Evolutionary conservation across 495 filamentous ascomycete species (phyloP), one percentile per base, ranked within the genome.

Genomic region (Annulohypoxylon bovei): DNA sequence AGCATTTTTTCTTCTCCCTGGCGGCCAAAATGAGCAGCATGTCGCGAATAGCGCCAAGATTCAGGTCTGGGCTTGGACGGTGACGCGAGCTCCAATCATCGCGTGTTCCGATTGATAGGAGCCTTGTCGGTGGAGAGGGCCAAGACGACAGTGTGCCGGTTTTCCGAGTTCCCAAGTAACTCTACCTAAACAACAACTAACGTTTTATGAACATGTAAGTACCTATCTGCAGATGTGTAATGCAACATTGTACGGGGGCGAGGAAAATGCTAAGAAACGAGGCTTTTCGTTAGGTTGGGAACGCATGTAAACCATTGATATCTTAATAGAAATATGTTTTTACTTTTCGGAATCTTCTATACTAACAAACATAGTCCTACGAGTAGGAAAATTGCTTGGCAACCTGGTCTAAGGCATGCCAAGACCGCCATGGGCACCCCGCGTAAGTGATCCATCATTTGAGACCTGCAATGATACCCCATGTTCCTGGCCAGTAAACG

Each of bases 41-140:
- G 63, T 47, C 53, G 58, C 54, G 59, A 72, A 72, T 67, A 49
- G 37, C 59, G 69, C 69, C 69, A 67, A 72, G 69, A 35, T 40
- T 37, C 20, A 62, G 58, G 50, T 60, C 44, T 46, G 44, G 57
- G 30, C 58, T 67, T 63, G 53, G 58, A 25, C 44, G 33, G 63
- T 49, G 55, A 67, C 47, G 64, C 47, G 54, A 55, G 64, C 42
- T 64, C 69, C 69, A 72, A 72, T 72, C 59, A 72, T 65, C 42
- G 59, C 16, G 46, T 33, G 25, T 59, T 72, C 69, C 64, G 69
- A 39, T 55, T 55, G 58, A 56, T 50, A 67, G 42, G 69, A 55
- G 69, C 64, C 60, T 72, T 68, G 60, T 67, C 69, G 64, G 69
- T 72, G 69, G 69, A 60, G 69, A 67, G 58, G 28, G 69, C 69